A percentile compares a stretch with the other conserved stretches of the same genome.
These are phyloP conservation scores for Mucor saturninus DNA, from an alignment of 371 early-diverging fungal species.

Conservation along the genomic window DNA sequence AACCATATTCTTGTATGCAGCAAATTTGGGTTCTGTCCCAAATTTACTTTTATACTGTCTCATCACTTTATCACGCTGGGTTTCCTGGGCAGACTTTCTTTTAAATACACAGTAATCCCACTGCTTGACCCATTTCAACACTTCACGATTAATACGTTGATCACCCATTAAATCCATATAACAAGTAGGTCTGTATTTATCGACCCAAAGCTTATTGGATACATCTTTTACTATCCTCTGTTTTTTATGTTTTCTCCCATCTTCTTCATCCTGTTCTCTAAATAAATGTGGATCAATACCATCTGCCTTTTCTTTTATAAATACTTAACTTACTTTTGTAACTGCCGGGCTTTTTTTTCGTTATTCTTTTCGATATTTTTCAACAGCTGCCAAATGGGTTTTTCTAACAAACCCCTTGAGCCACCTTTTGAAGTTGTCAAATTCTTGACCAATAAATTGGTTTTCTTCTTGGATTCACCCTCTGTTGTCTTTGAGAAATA, in stretches of 20 bases:
- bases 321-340: conserved; percentile 20
- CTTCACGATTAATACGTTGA: conserved; percentile 86
- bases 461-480: conserved; percentile 16
- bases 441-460: conserved; percentile 7
- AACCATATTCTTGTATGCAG: conserved; percentile 6
- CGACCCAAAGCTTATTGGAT: conserved; percentile 75
- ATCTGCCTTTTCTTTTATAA: not conserved
- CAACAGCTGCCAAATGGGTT: conserved; percentile 40
- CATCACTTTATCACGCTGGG: conserved; percentile 40
- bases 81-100: conserved; percentile 28
- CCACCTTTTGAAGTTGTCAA: conserved; percentile 11
- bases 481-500: conserved; percentile 51
- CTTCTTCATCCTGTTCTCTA: conserved; percentile 44
- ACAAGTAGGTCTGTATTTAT: conserved; percentile 84
- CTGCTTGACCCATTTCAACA: conserved; percentile 91
- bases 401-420: conserved; percentile 23
- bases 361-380: conserved; percentile 27
- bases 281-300: conserved; percentile 37
- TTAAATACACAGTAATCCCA: conserved; percentile 97
- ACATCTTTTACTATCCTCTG: conserved; percentile 24
- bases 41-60: conserved; percentile 34
- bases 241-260: conserved; percentile 39
- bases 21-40: conserved; percentile 21
- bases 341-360: conserved; percentile 17
- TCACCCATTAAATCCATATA: conserved; percentile 95